Evolutionary conservation across 345 rosid species (phyloP), one percentile per base, ranked within the genome.

Genomic region (Microcos paniculata): DNA sequence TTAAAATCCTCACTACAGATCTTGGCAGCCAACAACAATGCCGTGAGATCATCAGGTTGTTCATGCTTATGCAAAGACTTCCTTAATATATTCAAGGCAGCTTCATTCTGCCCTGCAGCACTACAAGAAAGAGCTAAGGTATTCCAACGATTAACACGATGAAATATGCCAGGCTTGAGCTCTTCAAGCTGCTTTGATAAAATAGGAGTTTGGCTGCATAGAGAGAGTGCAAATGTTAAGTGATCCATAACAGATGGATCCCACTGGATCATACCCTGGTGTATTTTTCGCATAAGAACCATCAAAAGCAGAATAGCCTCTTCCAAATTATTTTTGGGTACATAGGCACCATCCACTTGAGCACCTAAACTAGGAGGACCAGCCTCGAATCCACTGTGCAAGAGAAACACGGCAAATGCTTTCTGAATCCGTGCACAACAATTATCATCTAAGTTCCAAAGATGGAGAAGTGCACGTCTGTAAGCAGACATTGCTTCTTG

Each of bases 301-400:
- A 95, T 85, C 73, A 95, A 87, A 80, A 95, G 94, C 70, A 95
- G 89, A 82, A 95, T 84, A 55, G 97, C 93, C 86, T 95, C 98
- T 85, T 95, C 99, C 77, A 95, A 75, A 86, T 95, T 93, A 79
- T 90, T 88, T 79, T 87, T 91, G 10, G 99, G 98, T 48, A 91
- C 82, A 82, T 82, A 93, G 1, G 97, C 87, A 67, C 98, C 96
- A 16, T 95, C 96, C 8, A 85, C 62, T 80, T 93, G 98, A 71
- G 86, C 82, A 58, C 88, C 91, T 77, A 95, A 84, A 80, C 93
- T 95, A 28, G 94, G 97, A 0, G 98, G 89, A 62, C 84, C 81
- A 33, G 96, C 98, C 82, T 91, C 96, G 51, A 90, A 92, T 80
- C 96, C 99, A 72, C 94, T 86, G 76, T 95, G 88, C 84, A 95